Conservation (phyloP, 306 rosid species). For the Vachellia collinsii region DNA sequence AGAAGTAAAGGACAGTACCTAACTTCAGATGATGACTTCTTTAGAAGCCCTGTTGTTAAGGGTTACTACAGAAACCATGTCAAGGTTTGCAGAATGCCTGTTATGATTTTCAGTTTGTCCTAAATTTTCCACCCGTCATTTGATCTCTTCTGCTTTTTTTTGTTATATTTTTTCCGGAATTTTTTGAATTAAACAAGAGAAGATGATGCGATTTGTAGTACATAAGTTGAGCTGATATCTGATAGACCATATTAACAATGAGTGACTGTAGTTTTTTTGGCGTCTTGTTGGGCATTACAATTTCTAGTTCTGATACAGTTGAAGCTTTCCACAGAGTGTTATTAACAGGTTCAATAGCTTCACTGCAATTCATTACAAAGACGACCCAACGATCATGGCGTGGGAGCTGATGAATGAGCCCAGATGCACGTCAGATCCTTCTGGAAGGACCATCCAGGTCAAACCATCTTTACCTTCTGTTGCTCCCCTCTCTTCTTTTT, state of each 20-base stretch:
- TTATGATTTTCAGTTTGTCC: not conserved
- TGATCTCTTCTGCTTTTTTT: not conserved
- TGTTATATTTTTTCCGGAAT: not conserved
- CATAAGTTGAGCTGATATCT: not conserved
- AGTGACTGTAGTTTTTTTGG: not conserved
- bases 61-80: conserved; percentile 84
- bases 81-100: conserved; percentile 46
- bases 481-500: not conserved
- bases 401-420: conserved; percentile 99
- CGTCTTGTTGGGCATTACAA: not conserved
- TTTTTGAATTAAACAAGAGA: not conserved
- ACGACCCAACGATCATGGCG: conserved; percentile 93
- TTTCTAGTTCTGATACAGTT: conserved; percentile 38
- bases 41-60: conserved; percentile 69
- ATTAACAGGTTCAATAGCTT: conserved; percentile 72
- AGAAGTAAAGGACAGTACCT: conserved; percentile 76
- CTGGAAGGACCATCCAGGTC: conserved; percentile 92
- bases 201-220: not conserved
- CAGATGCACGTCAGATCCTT: conserved; percentile 89
- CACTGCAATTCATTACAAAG: conserved; percentile 72
- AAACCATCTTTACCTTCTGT: conserved; percentile 27
- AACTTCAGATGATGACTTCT: conserved; percentile 90
- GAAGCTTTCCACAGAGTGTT: conserved; percentile 63
- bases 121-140: conserved; percentile 18
- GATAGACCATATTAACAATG: not conserved